Evolutionary conservation across 2,329 filamentous ascomycete genomes (phyloP).

Genomic region (Diaporthe aspalathi): DNA sequence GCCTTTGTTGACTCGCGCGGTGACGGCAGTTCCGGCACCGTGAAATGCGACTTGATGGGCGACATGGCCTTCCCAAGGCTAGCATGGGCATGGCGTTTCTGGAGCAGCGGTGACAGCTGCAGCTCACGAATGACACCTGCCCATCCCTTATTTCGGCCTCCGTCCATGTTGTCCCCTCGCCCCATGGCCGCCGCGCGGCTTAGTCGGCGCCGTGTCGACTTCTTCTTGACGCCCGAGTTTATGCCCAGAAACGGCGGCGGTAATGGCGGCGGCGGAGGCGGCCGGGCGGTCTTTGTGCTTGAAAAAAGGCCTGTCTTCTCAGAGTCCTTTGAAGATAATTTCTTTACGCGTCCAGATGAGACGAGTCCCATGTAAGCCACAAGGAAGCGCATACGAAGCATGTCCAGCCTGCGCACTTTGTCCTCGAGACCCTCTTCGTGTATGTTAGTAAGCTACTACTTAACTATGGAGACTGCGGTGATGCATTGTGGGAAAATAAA

Average conservation of each 20-base stretch:
- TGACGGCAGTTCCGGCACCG: not conserved
- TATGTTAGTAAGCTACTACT: not conserved
- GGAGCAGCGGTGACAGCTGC: constrained; percentile 69
- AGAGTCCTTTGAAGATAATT: constrained; percentile 42
- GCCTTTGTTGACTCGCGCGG: not conserved
- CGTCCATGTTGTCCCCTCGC: constrained; percentile 62
- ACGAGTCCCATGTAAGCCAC: constrained; percentile 73
- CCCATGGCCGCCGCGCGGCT: constrained; percentile 61
- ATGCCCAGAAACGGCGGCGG: constrained; percentile 57
- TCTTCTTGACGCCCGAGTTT: constrained; percentile 47
- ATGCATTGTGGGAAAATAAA: not conserved
- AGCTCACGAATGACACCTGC: constrained; percentile 72
- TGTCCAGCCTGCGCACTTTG: constrained; percentile 67
- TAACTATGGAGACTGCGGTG: not conserved
- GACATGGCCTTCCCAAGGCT: constrained; percentile 70
- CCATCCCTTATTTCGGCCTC: constrained; percentile 67
- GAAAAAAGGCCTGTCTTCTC: constrained; percentile 45
- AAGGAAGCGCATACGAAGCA: constrained; percentile 73
- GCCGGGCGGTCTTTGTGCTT: constrained; percentile 43
- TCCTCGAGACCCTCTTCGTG: constrained; percentile 60
- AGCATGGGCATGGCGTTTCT: constrained; percentile 66
- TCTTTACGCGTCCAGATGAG: constrained; percentile 47
- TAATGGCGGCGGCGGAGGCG: constrained; percentile 46
- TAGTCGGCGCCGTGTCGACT: constrained; percentile 62
- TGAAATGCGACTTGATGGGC: constrained; percentile 22